Conservation (phyloP, 164 flowering plant species). For the Chimonanthus salicifolius region DNA sequence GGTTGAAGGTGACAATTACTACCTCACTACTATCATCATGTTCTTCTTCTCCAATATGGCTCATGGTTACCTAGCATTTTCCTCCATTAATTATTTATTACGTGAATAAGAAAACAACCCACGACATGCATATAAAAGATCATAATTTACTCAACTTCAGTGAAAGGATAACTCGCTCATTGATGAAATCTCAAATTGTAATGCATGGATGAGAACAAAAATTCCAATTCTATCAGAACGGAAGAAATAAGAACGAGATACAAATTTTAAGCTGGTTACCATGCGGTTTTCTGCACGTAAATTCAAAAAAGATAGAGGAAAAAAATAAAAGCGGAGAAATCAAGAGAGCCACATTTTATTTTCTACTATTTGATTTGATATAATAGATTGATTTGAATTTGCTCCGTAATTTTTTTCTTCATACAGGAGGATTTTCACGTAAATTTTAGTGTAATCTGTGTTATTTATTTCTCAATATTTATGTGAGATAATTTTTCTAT, state of each 20-base stretch:
- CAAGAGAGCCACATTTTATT: neutral
- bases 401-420: neutral
- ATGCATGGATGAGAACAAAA: neutral
- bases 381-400: neutral
- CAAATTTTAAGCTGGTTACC: too few relatives aligned
- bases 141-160: neutral
- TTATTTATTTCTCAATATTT: too few relatives aligned
- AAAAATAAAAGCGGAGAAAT: too few relatives aligned
- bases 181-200: neutral
- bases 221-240: too few relatives aligned
- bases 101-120: too few relatives aligned
- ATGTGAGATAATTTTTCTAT: neutral
- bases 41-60: neutral
- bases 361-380: neutral
- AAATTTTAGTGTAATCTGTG: too few relatives aligned
- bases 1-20: too few relatives aligned
- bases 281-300: too few relatives aligned
- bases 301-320: too few relatives aligned
- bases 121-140: neutral
- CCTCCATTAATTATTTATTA: neutral
- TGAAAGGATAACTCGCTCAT: too few relatives aligned
- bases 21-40: neutral
- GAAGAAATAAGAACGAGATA: too few relatives aligned
- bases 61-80: neutral
- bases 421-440: neutral